Percentiles rank a stretch among this genome's conserved stretches.
phyloP scores from a whole-genome alignment of 1,284 basidiomycete genomes.

The Meripilus lineatus region DNA sequence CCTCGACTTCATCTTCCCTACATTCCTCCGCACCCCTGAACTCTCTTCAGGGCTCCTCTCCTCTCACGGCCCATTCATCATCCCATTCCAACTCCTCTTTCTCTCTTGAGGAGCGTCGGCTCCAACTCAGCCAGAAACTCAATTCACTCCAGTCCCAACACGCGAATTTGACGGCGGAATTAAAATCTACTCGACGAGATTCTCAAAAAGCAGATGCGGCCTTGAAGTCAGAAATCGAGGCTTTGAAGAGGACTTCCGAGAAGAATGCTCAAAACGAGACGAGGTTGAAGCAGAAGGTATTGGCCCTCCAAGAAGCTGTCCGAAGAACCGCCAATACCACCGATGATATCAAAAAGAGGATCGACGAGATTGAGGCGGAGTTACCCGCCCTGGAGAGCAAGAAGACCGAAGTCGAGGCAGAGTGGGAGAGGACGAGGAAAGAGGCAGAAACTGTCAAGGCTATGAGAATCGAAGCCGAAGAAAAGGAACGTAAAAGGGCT shows the following conservation, averaged over 20 bases:
- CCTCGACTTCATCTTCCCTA: not conserved
- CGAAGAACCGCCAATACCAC: slow-evolving; percentile 61
- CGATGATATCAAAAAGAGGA: slow-evolving; percentile 48
- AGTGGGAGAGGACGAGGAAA: slow-evolving; percentile 36
- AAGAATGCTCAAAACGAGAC: slow-evolving; percentile 61
- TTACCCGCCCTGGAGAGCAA: slow-evolving; percentile 43
- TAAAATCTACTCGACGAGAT: slow-evolving; percentile 68
- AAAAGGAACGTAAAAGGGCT: slow-evolving; percentile 37
- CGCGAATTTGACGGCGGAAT: slow-evolving; percentile 48
- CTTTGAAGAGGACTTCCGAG: slow-evolving; percentile 67
- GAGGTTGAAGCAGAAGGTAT: slow-evolving; percentile 67
- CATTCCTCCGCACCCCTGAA: slow-evolving; percentile 8
- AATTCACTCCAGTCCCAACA: slow-evolving; percentile 53
- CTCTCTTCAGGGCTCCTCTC: slow-evolving; percentile 3
- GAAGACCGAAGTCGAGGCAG: slow-evolving; percentile 41
- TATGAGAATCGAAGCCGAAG: slow-evolving; percentile 34
- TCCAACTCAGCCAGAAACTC: slow-evolving; percentile 57
- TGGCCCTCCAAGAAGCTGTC: slow-evolving; percentile 72
- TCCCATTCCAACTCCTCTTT: slow-evolving; percentile 22
- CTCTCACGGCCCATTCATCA: slow-evolving; percentile 14
- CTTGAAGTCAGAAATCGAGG: slow-evolving; percentile 70
- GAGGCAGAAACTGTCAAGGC: slow-evolving; percentile 27
- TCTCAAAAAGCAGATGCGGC: slow-evolving; percentile 70
- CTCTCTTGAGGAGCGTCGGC: slow-evolving; percentile 54
- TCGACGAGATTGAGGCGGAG: slow-evolving; percentile 45